Percentiles rank a stretch among this genome's conserved stretches.
Conservation (phyloP, 257 asterid genomes). For the Anisodus acutangulus region DNA sequence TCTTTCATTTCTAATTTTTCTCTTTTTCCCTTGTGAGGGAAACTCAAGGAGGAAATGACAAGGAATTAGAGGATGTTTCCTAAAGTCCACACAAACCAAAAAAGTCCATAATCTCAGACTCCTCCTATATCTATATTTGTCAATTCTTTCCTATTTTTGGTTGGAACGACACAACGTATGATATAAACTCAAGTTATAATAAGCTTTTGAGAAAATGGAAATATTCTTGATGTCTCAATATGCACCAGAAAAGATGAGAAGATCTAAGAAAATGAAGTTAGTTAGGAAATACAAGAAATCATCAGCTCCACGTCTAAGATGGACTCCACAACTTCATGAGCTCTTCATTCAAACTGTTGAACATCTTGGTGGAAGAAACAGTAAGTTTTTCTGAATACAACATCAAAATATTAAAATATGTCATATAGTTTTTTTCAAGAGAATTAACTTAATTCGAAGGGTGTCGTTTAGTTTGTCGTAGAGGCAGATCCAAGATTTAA, state of each 20-base stretch:
- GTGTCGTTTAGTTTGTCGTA: neutral
- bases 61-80: slow-evolving; percentile 11
- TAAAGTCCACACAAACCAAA: slow-evolving; percentile 30
- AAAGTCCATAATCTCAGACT: slow-evolving; percentile 35
- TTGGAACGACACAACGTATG: neutral
- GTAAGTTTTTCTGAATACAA: slow-evolving; percentile 33
- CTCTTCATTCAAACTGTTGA: slow-evolving; percentile 44
- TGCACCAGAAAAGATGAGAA: neutral
- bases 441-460: neutral
- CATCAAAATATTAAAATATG: too few species aligned
- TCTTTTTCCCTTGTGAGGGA: neutral
- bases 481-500: neutral
- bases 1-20: neutral
- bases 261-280: neutral
- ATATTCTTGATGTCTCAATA: neutral
- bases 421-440: neutral
- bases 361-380: slow-evolving; percentile 44
- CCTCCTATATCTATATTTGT: too few species aligned
- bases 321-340: slow-evolving; percentile 48
- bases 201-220: neutral
- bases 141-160: too few species aligned
- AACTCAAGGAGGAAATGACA: slow-evolving; percentile 5
- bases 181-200: neutral
- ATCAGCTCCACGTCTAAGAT: slow-evolving; percentile 40
- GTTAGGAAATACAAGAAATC: slow-evolving; percentile 44